These are phyloP conservation scores for Hirschioporus abietinus DNA, from an alignment of 768 basidiomycete species.

Conservation along the genomic window DNA sequence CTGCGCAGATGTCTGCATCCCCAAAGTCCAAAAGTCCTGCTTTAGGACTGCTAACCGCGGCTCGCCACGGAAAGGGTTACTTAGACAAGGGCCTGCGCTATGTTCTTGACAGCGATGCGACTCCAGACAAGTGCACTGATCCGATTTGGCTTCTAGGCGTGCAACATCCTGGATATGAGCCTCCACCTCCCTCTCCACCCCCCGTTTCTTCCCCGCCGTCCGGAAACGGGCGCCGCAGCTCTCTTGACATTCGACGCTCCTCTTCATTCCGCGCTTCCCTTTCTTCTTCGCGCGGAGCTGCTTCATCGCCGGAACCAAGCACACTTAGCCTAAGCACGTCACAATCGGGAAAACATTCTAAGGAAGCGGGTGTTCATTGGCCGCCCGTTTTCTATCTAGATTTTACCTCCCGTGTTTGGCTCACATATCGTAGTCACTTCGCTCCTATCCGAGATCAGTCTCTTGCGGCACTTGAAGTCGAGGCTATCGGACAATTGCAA, in stretches of 20 bases:
- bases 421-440: slow-evolving; percentile 90
- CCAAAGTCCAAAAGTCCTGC: slow-evolving; percentile 45
- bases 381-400: slow-evolving; percentile 82
- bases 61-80: slow-evolving; percentile 69
- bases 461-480: slow-evolving; percentile 37
- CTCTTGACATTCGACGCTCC: slow-evolving; percentile 6
- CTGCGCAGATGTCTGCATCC: slow-evolving; percentile 28
- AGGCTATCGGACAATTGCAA: slow-evolving; percentile 16
- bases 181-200: slow-evolving; percentile 21
- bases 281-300: slow-evolving; percentile 18
- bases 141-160: slow-evolving; percentile 90
- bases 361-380: slow-evolving; percentile 55
- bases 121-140: slow-evolving; percentile 74
- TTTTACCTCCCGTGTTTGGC: slow-evolving; percentile 84
- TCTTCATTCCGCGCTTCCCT: slow-evolving; percentile 10
- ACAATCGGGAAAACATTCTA: slow-evolving; percentile 20
- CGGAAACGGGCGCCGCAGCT: slow-evolving; percentile 12
- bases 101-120: slow-evolving; percentile 86
- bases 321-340: slow-evolving; percentile 10
- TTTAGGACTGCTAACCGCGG: slow-evolving; percentile 49
- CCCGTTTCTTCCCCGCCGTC: slow-evolving; percentile 23
- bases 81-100: slow-evolving; percentile 83
- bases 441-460: slow-evolving; percentile 67
- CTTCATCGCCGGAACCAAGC: slow-evolving; percentile 12
- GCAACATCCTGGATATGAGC: slow-evolving; percentile 70